Conservation (phyloP, 371 early-diverging fungal species). For the Mortierella sp. region DNA sequence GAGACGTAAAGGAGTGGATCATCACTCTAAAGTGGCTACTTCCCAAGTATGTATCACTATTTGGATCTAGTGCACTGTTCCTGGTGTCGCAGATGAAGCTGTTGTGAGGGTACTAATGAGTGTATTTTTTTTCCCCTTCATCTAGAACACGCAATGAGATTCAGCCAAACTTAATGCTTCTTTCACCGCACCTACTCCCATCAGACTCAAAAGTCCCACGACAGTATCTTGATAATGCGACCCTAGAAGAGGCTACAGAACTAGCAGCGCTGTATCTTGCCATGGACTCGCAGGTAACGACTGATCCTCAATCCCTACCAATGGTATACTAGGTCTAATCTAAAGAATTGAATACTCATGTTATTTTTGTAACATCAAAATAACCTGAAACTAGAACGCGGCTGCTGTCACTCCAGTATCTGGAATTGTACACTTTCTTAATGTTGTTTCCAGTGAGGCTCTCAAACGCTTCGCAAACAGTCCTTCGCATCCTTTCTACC, state of each 20-base stretch:
- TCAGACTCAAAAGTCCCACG: constrained; percentile 17
- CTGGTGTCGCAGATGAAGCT: not conserved
- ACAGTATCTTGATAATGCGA: constrained; percentile 48
- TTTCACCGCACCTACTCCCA: constrained; percentile 17
- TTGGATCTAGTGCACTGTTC: not conserved
- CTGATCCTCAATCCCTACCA: not conserved
- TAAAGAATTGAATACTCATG: not conserved
- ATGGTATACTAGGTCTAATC: not conserved
- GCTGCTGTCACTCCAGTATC: constrained; percentile 39
- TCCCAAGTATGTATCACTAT: constrained; percentile 36
- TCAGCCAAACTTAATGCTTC: constrained; percentile 30
- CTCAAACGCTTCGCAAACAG: constrained; percentile 21
- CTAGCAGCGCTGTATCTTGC: constrained; percentile 32
- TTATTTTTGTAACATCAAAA: not conserved
- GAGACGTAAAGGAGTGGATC: constrained; percentile 42
- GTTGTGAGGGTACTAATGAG: not conserved
- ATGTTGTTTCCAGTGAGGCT: constrained; percentile 26
- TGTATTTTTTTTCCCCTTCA: not conserved
- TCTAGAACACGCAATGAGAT: constrained; percentile 55
- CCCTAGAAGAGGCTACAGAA: constrained; percentile 40
- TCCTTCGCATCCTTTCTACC: constrained; percentile 46
- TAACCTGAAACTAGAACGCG: constrained; percentile 26
- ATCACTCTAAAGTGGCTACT: constrained; percentile 47
- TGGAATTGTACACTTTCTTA: constrained; percentile 28
- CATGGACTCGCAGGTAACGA: constrained; percentile 45